These are phyloP conservation scores for Rutstroemia sp. DNA, from an alignment of 2,329 filamentous ascomycete species.

Conservation along the genomic window DNA sequence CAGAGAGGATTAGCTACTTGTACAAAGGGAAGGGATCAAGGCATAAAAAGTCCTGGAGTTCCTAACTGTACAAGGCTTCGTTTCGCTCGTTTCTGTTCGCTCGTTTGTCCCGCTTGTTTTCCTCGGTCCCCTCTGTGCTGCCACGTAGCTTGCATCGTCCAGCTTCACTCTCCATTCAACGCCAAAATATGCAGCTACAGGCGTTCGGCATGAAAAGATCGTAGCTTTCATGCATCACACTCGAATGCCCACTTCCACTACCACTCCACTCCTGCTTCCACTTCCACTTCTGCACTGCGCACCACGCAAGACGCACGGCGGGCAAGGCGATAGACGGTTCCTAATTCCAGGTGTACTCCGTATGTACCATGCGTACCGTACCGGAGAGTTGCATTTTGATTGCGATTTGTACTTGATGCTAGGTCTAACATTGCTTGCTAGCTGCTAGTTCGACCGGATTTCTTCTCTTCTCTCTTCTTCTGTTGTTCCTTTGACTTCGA, in stretches of 20 bases:
- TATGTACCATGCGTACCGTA: slow-evolving; percentile 15
- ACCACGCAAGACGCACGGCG: too few relatives aligned
- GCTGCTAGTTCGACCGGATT: too few relatives aligned
- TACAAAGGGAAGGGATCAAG: neutral
- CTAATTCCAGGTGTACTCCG: too few relatives aligned
- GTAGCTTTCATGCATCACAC: slow-evolving; percentile 18
- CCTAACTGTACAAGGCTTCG: neutral
- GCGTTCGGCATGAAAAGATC: slow-evolving; percentile 15
- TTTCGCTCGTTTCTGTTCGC: neutral
- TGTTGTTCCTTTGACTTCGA: neutral
- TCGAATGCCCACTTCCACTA: neutral
- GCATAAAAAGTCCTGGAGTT: neutral
- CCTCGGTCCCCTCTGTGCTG: slow-evolving; percentile 16
- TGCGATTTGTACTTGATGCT: too few relatives aligned
- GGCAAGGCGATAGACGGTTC: too few relatives aligned
- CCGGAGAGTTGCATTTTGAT: slow-evolving; percentile 15
- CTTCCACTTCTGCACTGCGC: slow-evolving; percentile 15
- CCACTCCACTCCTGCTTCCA: neutral
- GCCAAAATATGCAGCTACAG: slow-evolving; percentile 26
- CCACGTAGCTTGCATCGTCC: slow-evolving; percentile 25
- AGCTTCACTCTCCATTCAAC: slow-evolving; percentile 6
- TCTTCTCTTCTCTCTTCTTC: neutral
- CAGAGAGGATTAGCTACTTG: too few relatives aligned
- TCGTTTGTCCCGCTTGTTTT: neutral
- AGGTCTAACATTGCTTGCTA: too few relatives aligned